Conservation (phyloP, 2,329 filamentous ascomycete species). For the Didymellaceae sp. region DNA sequence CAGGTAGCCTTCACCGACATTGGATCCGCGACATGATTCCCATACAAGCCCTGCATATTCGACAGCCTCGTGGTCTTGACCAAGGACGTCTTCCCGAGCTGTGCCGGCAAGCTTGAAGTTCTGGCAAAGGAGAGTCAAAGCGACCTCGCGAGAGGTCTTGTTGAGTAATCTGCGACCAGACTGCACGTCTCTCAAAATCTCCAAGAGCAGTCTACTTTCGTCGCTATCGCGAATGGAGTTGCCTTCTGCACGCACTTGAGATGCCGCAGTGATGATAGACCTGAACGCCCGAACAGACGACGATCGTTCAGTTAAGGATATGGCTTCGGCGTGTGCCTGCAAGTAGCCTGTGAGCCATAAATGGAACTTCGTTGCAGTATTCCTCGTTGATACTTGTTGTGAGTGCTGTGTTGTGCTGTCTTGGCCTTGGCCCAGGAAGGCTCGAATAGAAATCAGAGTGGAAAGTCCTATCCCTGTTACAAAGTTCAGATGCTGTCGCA, state of each 20-base stretch:
- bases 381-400: slow-evolving; percentile 78
- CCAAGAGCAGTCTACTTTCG: slow-evolving; percentile 82
- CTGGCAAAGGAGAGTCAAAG: slow-evolving; percentile 74
- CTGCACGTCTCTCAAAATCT: slow-evolving; percentile 76
- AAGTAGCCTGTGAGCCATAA: slow-evolving; percentile 78
- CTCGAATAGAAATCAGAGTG: slow-evolving; percentile 76
- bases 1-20: slow-evolving; percentile 72
- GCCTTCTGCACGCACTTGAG: slow-evolving; percentile 69
- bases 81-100: slow-evolving; percentile 70
- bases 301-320: slow-evolving; percentile 26
- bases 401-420: slow-evolving; percentile 84
- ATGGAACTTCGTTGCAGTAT: slow-evolving; percentile 77
- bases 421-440: slow-evolving; percentile 76
- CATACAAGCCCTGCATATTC: slow-evolving; percentile 72
- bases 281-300: slow-evolving; percentile 63
- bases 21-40: slow-evolving; percentile 73
- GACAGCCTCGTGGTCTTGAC: slow-evolving; percentile 68
- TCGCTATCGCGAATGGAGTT: slow-evolving; percentile 72
- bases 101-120: slow-evolving; percentile 71
- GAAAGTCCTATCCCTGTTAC: slow-evolving; percentile 81
- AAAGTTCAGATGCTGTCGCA: slow-evolving; percentile 73
- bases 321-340: slow-evolving; percentile 53
- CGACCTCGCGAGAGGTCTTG: slow-evolving; percentile 70
- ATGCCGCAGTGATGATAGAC: slow-evolving; percentile 72
- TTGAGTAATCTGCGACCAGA: slow-evolving; percentile 70